These are phyloP conservation scores for Coemansia sp. DNA, from an alignment of 192 early-diverging fungal species.

Conservation along the genomic window DNA sequence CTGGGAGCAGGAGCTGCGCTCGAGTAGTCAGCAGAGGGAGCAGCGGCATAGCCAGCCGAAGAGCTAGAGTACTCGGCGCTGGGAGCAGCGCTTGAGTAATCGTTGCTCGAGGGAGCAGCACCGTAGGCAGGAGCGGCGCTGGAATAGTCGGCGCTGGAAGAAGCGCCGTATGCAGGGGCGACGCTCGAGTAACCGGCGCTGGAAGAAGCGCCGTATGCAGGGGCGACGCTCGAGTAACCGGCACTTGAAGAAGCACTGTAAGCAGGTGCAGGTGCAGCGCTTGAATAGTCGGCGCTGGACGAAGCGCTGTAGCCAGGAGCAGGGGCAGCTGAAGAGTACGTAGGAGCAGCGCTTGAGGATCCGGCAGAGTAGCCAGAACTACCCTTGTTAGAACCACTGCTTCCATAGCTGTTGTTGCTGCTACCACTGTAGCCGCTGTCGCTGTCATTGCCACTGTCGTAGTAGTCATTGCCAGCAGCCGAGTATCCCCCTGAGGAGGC, in stretches of 20 bases:
- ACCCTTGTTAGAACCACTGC: slow-evolving; percentile 1
- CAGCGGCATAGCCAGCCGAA: background rate
- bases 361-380: slow-evolving; percentile 8
- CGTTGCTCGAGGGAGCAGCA: background rate
- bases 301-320: slow-evolving; percentile 13
- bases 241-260: background rate
- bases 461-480: background rate
- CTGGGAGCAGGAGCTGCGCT: slow-evolving; percentile 9
- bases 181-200: slow-evolving; percentile 2
- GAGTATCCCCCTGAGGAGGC: background rate
- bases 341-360: background rate
- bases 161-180: background rate
- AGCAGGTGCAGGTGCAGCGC: background rate
- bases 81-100: background rate
- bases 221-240: slow-evolving; percentile 1
- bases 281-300: slow-evolving; percentile 1
- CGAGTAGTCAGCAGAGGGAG: background rate
- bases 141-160: background rate
- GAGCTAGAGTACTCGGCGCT: background rate
- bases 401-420: background rate
- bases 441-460: background rate
- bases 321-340: slow-evolving; percentile 6
- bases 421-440: background rate
- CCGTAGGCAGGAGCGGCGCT: slow-evolving; percentile 5
- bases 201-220: slow-evolving; percentile 7